Evolutionary conservation across 768 basidiomycete species (phyloP).

Genomic region (Mycena amicta): DNA sequence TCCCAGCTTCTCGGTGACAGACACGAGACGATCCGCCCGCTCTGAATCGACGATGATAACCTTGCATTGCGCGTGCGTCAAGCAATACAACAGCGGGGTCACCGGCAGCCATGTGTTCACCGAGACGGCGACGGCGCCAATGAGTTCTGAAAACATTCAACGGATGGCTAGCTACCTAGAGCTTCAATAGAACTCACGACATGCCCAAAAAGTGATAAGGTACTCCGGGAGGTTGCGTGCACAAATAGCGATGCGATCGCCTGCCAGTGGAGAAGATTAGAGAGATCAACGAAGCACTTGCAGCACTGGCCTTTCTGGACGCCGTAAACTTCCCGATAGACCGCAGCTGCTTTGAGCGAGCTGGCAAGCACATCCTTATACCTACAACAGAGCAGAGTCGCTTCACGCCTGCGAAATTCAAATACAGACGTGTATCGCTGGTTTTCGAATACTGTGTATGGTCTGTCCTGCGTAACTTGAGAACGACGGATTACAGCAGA

Average conservation of each 20-base stretch:
- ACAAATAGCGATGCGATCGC: no score
- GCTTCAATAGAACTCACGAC: conserved; percentile 44
- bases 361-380: conserved; percentile 37
- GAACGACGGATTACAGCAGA: no score
- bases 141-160: conserved; percentile 42
- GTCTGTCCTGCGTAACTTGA: no score
- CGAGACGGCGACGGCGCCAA: no score
- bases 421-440: no score
- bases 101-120: conserved; percentile 67
- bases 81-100: conserved; percentile 55
- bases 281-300: conserved; percentile 2
- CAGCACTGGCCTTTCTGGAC: conserved; percentile 46
- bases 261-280: conserved; percentile 29
- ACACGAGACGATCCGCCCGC: no score
- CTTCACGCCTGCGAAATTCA: no score
- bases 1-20: conserved; percentile 33
- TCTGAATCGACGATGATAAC: conserved; percentile 58
- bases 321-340: conserved; percentile 43
- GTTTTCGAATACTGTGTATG: no score
- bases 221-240: conserved; percentile 66
- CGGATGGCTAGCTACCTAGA: conserved; percentile 6
- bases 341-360: conserved; percentile 39
- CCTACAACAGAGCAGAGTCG: background rate
- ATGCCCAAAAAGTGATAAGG: conserved; percentile 63
- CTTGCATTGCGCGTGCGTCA: conserved; percentile 55